Base-by-base conservation (phyloP, 2,329 filamentous ascomycete species). In the Penicillium sclerotigenum region DNA sequence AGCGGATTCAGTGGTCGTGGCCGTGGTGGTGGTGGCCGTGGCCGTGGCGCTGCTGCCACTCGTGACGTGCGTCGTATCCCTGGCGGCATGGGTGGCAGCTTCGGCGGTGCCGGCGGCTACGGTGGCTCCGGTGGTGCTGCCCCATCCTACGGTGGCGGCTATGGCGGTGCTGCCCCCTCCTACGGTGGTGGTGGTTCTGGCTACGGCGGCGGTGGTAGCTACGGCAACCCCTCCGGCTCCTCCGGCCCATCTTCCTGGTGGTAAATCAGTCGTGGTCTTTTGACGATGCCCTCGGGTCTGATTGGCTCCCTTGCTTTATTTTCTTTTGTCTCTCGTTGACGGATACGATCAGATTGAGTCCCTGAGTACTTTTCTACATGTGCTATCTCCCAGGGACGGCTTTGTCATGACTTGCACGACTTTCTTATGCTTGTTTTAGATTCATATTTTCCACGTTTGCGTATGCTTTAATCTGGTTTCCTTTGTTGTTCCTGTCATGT, bases 51-150 rank as follows among this genome's bases (percentile, higher is more conserved):
- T 62, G 71, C 75, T 72, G 83, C 87, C 68, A 96, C 87, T 76
- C 91, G 92, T 72, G 94, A 97, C 75, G 91, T 94, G 81, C 91
- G 94, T 79, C 91, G 91, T 76, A 85, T 84, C 59, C 74, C 74
- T 47, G 77, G 75, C 63, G 72, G 72, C 58, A 68, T 69, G 62
- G 74, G 66, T 58, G 64, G 69, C 60, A 70, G 75, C 52, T 75
- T 71, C 48, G 72, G 68, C 56, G 69, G 70, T 33, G 10, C 28
- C 52, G 65, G 68, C 34, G 59, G 63, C 51, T 61, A 68, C 41
- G 62, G 64, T 43, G 65, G 63, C 52, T 65, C 66, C 50, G 65
- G 63, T 54, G 64, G 68, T 51, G 61, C 55, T 48, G 52, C 63
- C 18, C 57, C 63, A 48, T 67, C 61, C 57, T 65, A 67, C 45